These are phyloP conservation scores for Davidsoniella neocaledoniae DNA, from an alignment of 2,329 filamentous ascomycete genomes.

Conservation along the genomic window DNA sequence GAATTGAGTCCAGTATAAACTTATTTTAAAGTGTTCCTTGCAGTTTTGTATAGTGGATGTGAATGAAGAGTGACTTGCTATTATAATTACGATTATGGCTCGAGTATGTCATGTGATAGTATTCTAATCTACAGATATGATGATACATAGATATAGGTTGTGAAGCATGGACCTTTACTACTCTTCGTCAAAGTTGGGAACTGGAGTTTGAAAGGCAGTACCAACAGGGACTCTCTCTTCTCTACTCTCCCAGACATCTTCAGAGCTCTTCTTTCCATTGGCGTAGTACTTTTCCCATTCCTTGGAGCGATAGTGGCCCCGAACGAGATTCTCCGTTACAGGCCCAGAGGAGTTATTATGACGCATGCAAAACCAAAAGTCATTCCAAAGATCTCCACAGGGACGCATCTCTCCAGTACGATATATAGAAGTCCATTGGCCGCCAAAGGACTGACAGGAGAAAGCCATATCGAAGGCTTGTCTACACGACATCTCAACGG, in stretches of 20 bases:
- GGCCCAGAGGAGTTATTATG: constrained; percentile 43
- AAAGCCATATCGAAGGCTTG: constrained; percentile 83
- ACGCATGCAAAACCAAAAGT: constrained; percentile 98
- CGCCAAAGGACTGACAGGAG: constrained; percentile 81
- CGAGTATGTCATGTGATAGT: no score
- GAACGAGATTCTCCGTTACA: constrained; percentile 41
- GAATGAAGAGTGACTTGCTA: not conserved
- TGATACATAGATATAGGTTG: not conserved
- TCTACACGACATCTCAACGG: constrained; percentile 73
- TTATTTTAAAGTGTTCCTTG: not conserved
- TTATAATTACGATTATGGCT: not conserved
- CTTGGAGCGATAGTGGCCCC: constrained; percentile 51
- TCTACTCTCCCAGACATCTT: constrained; percentile 77
- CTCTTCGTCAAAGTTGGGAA: constrained; percentile 23
- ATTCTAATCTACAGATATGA: no score
- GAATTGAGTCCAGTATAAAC: constrained; percentile 13
- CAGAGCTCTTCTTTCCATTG: constrained; percentile 50
- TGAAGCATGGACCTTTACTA: not conserved
- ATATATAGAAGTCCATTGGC: constrained; percentile 85
- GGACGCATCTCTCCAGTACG: constrained; percentile 60
- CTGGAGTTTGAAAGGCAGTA: constrained; percentile 26
- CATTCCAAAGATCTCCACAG: constrained; percentile 75
- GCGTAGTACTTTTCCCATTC: constrained; percentile 44
- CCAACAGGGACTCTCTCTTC: constrained; percentile 38
- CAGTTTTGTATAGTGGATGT: not conserved